Percentiles rank a stretch among this genome's conserved stretches.
phyloP scores from a whole-genome alignment of 2,329 filamentous ascomycete species.

The Huntiella savannae region DNA sequence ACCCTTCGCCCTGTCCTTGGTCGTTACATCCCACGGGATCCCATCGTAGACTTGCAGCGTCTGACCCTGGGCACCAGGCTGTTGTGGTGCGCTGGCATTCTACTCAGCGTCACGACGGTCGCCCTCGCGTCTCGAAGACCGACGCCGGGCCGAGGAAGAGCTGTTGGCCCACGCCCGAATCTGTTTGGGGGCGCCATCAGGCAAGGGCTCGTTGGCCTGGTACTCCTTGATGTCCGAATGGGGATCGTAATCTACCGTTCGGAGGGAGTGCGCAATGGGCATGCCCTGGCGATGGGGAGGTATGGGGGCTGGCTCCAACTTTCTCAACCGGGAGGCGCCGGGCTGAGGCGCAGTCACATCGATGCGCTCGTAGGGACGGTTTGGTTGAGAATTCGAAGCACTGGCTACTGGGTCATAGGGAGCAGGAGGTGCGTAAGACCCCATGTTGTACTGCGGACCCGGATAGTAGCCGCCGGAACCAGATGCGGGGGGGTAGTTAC shows the following conservation, averaged over 20 bases:
- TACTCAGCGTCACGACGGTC: conserved; percentile 12
- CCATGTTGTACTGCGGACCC: conserved; percentile 1
- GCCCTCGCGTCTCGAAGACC: conserved; percentile 8
- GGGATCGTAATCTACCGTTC: conserved; percentile 37
- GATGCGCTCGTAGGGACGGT: conserved; percentile 6
- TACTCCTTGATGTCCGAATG: conserved; percentile 39
- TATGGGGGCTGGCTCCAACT: conserved; percentile 38
- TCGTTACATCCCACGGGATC: no score
- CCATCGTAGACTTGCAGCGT: background rate
- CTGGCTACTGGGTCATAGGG: conserved; percentile 5
- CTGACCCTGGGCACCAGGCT: background rate
- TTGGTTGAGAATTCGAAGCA: background rate
- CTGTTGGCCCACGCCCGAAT: conserved; percentile 38
- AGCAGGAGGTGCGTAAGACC: conserved; percentile 1
- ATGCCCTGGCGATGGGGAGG: conserved; percentile 30
- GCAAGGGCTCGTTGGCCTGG: conserved; percentile 33
- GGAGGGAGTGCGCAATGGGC: conserved; percentile 30
- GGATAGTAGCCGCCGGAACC: conserved; percentile 3
- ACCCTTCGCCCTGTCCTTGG: no score
- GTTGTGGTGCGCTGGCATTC: conserved; percentile 10
- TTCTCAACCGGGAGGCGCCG: conserved; percentile 27
- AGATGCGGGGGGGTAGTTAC: conserved; percentile 1
- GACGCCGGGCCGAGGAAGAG: conserved; percentile 3
- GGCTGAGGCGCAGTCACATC: background rate
- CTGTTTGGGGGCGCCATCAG: conserved; percentile 34